These are phyloP conservation scores for Aurantiochytrium sp. DNA, from an alignment of 108 stramenopile species.

Conservation along the genomic window DNA sequence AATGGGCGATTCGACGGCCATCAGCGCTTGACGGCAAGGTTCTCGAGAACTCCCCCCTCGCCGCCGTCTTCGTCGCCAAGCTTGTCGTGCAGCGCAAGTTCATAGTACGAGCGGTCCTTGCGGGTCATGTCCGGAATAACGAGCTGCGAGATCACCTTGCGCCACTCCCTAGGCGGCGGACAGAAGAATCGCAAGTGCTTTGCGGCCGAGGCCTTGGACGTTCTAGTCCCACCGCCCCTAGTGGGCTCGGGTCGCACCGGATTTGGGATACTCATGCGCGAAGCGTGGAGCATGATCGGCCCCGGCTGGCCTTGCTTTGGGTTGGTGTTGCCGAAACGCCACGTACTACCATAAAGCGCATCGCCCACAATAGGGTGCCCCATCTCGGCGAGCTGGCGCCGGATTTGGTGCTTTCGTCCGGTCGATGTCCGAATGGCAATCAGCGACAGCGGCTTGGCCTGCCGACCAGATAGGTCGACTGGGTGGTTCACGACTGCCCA, in stretches of 20 bases:
- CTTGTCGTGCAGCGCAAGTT: background rate
- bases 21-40: no score
- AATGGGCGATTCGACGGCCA: no score
- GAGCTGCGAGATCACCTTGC: background rate
- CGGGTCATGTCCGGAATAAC: background rate
- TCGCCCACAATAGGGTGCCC: conserved; percentile 84
- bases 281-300: background rate
- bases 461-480: background rate
- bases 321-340: background rate
- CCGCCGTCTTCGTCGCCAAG: no score
- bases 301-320: background rate
- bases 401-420: conserved; percentile 75
- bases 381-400: conserved; percentile 75
- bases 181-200: background rate
- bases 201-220: background rate
- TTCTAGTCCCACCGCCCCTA: background rate
- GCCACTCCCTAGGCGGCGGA: background rate
- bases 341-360: conserved; percentile 61
- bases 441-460: background rate
- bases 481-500: background rate
- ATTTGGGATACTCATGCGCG: background rate
- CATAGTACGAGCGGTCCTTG: background rate
- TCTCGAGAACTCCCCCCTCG: no score
- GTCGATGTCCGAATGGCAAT: background rate
- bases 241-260: background rate